Evolutionary conservation across 768 basidiomycete genomes (phyloP).

Genomic region (Clavaria fumosa): DNA sequence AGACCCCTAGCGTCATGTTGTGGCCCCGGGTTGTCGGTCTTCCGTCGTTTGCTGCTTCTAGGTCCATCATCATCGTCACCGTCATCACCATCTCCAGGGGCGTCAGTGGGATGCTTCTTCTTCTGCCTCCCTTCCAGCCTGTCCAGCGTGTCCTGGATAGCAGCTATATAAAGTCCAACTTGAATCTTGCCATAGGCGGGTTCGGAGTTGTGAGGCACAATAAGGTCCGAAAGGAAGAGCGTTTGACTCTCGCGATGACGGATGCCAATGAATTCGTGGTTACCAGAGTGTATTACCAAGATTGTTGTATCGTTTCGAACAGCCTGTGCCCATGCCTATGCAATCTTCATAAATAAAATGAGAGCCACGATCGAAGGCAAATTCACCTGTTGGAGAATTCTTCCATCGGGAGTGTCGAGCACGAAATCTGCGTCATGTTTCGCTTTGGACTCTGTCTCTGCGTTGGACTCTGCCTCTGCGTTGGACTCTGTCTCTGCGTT

Average conservation of each 20-base stretch:
- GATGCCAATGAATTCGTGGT: constrained; percentile 8
- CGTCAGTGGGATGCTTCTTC: constrained; percentile 12
- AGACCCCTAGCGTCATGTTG: constrained; percentile 8
- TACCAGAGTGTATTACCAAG: constrained; percentile 8
- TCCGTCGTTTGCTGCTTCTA: neutral
- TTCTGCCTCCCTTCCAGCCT: constrained; percentile 7
- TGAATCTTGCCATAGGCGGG: constrained; percentile 5
- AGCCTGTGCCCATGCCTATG: constrained; percentile 5
- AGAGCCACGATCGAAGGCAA: neutral
- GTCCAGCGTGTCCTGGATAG: constrained; percentile 1
- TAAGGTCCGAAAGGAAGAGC: constrained; percentile 8
- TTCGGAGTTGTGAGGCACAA: constrained; percentile 2
- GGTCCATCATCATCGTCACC: constrained; percentile 8
- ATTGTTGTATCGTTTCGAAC: constrained; percentile 5
- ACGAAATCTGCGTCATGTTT: neutral
- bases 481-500: too few species aligned
- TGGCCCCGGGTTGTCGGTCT: neutral
- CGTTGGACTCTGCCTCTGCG: too few species aligned
- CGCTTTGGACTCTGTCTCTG: neutral
- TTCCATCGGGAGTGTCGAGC: neutral
- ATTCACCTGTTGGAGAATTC: constrained; percentile 5
- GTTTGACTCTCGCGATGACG: constrained; percentile 10
- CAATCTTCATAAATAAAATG: neutral
- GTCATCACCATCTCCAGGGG: constrained; percentile 11
- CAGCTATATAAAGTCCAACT: constrained; percentile 4